Percentiles rank a stretch among this genome's conserved stretches.
Conservation (phyloP, 805 yeast genomes). For the Wickerhamiella galacta region DNA sequence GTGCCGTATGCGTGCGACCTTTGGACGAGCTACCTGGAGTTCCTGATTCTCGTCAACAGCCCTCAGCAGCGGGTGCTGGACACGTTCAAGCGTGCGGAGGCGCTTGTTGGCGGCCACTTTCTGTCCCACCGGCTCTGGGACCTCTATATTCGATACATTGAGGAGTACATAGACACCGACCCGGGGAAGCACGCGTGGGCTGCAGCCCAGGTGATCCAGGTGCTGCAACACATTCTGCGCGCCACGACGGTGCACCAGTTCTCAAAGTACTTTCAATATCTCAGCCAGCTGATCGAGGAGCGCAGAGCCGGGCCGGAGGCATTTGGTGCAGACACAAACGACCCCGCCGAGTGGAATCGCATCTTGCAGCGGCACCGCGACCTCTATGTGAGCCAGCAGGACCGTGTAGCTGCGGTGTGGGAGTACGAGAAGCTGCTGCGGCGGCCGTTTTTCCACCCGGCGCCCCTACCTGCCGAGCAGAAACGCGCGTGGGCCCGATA, state of each 20-base stretch:
- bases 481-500: slow-evolving; percentile 45
- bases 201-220: neutral
- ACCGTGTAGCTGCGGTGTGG: slow-evolving; percentile 47
- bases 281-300: slow-evolving; percentile 17
- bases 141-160: slow-evolving; percentile 45
- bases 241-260: slow-evolving; percentile 48
- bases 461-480: slow-evolving; percentile 29
- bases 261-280: slow-evolving; percentile 47
- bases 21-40: slow-evolving; percentile 25
- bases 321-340: slow-evolving; percentile 2
- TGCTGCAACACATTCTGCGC: slow-evolving; percentile 1
- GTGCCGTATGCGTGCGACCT: slow-evolving; percentile 21
- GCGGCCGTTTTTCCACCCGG: slow-evolving; percentile 39
- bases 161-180: slow-evolving; percentile 21
- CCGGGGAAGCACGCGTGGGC: neutral
- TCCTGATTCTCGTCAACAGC: slow-evolving; percentile 17
- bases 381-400: slow-evolving; percentile 38
- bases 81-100: slow-evolving; percentile 32
- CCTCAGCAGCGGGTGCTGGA: slow-evolving; percentile 11
- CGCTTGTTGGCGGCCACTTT: slow-evolving; percentile 50
- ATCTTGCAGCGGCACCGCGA: slow-evolving; percentile 30
- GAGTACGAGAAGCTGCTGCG: slow-evolving; percentile 47
- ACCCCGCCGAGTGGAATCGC: slow-evolving; percentile 18
- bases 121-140: slow-evolving; percentile 77
- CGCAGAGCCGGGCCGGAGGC: slow-evolving; percentile 17